Base-by-base conservation (phyloP, 73 alveolate genomes). In the Paramecium sonneborni region DNA sequence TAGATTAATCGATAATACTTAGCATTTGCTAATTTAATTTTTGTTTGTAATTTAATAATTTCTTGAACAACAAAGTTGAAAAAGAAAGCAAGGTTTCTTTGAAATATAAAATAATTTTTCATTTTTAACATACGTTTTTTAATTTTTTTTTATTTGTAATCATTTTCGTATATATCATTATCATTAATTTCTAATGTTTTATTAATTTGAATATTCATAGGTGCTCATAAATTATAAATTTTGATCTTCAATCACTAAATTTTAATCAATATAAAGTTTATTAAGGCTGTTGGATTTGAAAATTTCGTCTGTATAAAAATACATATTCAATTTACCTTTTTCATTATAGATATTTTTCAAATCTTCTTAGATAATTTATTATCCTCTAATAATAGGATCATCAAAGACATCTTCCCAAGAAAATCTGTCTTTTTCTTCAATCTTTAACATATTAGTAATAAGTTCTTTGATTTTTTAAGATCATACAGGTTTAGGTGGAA, bases 321-420 rank as follows among this genome's bases (percentile, higher is more conserved):
- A 24, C 15, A 2, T 6, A 41, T 39, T 43, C 8, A 1, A 5
- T 5, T 0, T 79, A 79, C 90, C 90, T 79, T 79, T 79, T 43
- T 79, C 90, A 20, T 79, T 79, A 28, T 41, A 26, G 28, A 79
- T 79, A 79, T 79, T 79, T 34, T 79, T 79, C 90, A 79, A 41
- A 46, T 79, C 41, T 18, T 79, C 90, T 34, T 79, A 41, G 26
- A 79, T 79, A 4, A 14, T 79, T 5, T 79, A 74, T 44, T 79
- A 28, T 6, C 56, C 68, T 44, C 70, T 88, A 1, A 88, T 88
- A 35, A 76, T 76, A 20, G 94, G 94, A 70, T 88, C 91, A 43
- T 88, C 87, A 58, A 88, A 88, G 11, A 88, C 87, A 5, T 76
- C 94, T 67, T 88, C 94, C 94, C 94, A 88, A 88, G 91, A 43